These are phyloP conservation scores for Nemania sp. DNA, from an alignment of 2,329 filamentous ascomycete species.

Conservation along the genomic window DNA sequence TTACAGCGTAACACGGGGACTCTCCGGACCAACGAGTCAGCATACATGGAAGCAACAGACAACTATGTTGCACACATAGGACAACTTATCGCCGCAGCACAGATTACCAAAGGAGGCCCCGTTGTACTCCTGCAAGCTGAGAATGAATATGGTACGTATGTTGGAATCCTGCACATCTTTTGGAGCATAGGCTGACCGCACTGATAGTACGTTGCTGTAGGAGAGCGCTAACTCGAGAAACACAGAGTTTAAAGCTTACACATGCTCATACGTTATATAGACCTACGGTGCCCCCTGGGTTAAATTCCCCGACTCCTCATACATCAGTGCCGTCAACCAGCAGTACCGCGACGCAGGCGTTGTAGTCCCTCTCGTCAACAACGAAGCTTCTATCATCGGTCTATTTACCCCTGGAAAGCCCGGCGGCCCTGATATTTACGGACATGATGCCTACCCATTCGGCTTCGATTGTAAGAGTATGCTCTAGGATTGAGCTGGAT, in stretches of 20 bases:
- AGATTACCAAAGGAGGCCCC: constrained; percentile 86
- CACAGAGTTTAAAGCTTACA: neutral
- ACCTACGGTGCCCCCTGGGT: constrained; percentile 56
- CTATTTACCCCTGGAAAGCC: constrained; percentile 34
- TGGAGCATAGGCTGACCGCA: constrained; percentile 8
- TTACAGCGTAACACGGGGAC: constrained; percentile 74
- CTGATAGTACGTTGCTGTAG: constrained; percentile 20
- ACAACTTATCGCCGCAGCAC: constrained; percentile 75
- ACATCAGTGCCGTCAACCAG: constrained; percentile 59
- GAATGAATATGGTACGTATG: constrained; percentile 73
- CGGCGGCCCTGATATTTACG: constrained; percentile 49
- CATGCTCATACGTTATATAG: constrained; percentile 13
- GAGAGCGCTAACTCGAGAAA: neutral
- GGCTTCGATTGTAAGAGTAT: constrained; percentile 63
- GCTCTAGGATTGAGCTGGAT: neutral
- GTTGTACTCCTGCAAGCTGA: constrained; percentile 84
- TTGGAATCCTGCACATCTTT: neutral
- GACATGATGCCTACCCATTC: constrained; percentile 73
- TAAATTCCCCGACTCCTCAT: constrained; percentile 72
- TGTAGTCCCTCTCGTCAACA: constrained; percentile 74
- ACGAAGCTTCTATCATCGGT: constrained; percentile 31
- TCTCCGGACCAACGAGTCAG: constrained; percentile 71
- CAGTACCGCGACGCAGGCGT: constrained; percentile 75
- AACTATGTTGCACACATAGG: constrained; percentile 71
- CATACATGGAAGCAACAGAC: constrained; percentile 72